These are phyloP conservation scores for Dittrichia graveolens DNA, from an alignment of 129 eudicot species.

Conservation along the genomic window DNA sequence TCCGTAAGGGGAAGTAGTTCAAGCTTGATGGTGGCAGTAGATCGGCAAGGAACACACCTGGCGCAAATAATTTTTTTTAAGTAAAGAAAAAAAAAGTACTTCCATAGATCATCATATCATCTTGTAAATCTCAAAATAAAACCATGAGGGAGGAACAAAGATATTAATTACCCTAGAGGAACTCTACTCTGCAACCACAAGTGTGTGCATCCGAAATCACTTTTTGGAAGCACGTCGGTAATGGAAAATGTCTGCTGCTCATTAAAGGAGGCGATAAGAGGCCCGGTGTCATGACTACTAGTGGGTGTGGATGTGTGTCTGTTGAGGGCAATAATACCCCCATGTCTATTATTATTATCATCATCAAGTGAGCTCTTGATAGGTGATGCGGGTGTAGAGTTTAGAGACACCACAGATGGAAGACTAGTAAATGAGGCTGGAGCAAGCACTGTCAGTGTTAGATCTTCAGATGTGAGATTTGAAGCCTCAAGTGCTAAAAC, in stretches of 20 bases:
- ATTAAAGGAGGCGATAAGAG: conserved; percentile 40
- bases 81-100: background rate
- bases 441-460: conserved; percentile 89
- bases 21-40: conserved; percentile 90
- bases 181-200: conserved; percentile 96
- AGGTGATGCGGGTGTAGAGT: conserved; percentile 69
- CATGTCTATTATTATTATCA: conserved; percentile 37
- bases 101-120: conserved; percentile 14
- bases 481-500: conserved; percentile 96
- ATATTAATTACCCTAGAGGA: conserved; percentile 78
- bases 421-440: conserved; percentile 81
- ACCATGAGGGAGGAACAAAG: conserved; percentile 15
- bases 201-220: conserved; percentile 88
- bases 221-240: conserved; percentile 71
- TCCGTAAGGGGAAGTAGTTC: conserved; percentile 93
- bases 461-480: conserved; percentile 84
- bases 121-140: conserved; percentile 12
- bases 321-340: conserved; percentile 26
- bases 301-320: conserved; percentile 38
- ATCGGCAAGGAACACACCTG: conserved; percentile 86
- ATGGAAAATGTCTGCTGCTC: conserved; percentile 50
- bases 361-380: background rate
- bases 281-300: conserved; percentile 42
- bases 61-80: background rate
- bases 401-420: conserved; percentile 74